These are phyloP conservation scores for Prunus mongolica DNA, from an alignment of 306 rosid species.

Conservation along the genomic window DNA sequence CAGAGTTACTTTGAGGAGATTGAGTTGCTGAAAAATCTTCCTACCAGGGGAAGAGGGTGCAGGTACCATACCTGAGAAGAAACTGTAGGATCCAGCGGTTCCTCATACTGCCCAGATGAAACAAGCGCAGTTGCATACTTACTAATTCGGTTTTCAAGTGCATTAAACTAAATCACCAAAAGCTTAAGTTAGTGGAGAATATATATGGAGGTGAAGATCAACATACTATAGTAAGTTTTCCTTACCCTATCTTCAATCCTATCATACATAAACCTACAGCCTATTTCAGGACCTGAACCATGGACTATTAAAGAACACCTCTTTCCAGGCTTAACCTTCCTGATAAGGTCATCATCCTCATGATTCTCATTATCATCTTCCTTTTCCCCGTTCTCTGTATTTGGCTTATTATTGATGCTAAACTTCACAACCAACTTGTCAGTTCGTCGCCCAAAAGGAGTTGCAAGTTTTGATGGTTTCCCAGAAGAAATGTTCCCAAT, in stretches of 20 bases:
- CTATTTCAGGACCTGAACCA: conserved; percentile 61
- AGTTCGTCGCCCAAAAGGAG: conserved; percentile 75
- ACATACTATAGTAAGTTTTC: conserved; percentile 7
- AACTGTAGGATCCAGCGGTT: conserved; percentile 80
- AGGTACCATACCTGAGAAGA: conserved; percentile 70
- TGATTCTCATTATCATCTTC: conserved; percentile 38
- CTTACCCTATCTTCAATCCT: conserved; percentile 76
- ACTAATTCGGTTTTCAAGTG: conserved; percentile 66
- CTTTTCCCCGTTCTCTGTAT: conserved; percentile 33
- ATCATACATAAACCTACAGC: conserved; percentile 85
- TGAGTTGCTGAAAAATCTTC: neutral
- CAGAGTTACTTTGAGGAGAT: neutral
- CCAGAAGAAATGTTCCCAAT: conserved; percentile 56
- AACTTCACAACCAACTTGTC: conserved; percentile 63
- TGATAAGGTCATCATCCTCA: conserved; percentile 62
- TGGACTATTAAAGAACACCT: conserved; percentile 65
- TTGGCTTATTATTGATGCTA: conserved; percentile 43
- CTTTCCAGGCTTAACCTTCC: conserved; percentile 57
- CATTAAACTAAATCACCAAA: conserved; percentile 60
- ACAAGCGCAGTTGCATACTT: conserved; percentile 57
- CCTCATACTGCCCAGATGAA: conserved; percentile 68
- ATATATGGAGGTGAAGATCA: conserved; percentile 15
- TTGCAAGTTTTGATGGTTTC: conserved; percentile 48
- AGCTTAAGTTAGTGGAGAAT: conserved; percentile 21
- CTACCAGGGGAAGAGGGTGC: neutral